phyloP scores from a whole-genome alignment of 2,329 filamentous ascomycete genomes.

The Pestalotiopsis sp. region DNA sequence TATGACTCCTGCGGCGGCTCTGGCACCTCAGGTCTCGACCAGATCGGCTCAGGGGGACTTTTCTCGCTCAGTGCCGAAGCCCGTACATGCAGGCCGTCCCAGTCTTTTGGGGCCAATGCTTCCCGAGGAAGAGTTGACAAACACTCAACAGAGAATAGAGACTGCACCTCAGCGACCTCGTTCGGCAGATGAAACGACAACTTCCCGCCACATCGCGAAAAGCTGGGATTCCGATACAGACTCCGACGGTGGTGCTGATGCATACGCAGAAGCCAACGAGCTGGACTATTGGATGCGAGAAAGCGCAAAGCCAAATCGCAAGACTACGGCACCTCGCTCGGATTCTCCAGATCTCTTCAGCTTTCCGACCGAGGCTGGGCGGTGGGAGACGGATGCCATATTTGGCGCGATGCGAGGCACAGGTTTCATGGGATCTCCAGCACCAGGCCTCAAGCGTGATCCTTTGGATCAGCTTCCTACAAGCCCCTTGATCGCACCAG shows the following conservation, averaged over 20 bases:
- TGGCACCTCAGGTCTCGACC: constrained; percentile 14
- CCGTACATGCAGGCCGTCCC: constrained; percentile 34
- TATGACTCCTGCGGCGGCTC: background rate
- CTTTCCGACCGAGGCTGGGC: constrained; percentile 45
- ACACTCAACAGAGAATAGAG: constrained; percentile 25
- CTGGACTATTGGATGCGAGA: constrained; percentile 63
- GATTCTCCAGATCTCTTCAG: constrained; percentile 57
- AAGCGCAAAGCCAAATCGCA: constrained; percentile 45
- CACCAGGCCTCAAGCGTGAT: constrained; percentile 39
- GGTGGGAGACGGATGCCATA: constrained; percentile 53
- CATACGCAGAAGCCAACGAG: constrained; percentile 45
- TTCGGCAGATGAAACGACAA: constrained; percentile 49
- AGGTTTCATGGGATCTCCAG: constrained; percentile 33
- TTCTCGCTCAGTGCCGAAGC: constrained; percentile 32
- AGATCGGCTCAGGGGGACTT: background rate
- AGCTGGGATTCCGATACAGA: constrained; percentile 54
- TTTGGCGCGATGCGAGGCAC: constrained; percentile 44
- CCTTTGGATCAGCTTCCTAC: constrained; percentile 47
- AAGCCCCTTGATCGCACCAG: constrained; percentile 41
- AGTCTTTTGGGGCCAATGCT: constrained; percentile 23
- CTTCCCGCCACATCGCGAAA: constrained; percentile 40
- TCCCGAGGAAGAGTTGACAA: constrained; percentile 31
- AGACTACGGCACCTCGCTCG: constrained; percentile 22
- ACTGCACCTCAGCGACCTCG: constrained; percentile 43
- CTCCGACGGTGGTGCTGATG: constrained; percentile 42